Evolutionary conservation across 2,329 filamentous ascomycete species (phyloP).

Genomic region (Allantophomopsis cytisporea): DNA sequence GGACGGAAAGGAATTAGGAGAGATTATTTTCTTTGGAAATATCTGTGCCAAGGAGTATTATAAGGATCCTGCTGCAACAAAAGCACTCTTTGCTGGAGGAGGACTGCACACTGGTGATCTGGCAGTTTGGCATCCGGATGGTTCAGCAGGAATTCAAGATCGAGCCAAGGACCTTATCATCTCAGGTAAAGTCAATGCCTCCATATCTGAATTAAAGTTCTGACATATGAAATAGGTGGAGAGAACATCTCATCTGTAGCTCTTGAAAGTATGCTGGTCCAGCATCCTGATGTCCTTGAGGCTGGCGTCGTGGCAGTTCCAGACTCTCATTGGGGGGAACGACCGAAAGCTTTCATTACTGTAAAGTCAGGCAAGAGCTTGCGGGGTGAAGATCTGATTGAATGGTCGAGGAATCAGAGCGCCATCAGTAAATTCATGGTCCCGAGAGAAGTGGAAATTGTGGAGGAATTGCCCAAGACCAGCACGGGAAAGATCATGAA

Average conservation of each 20-base stretch:
- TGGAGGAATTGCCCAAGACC: slow-evolving; percentile 88
- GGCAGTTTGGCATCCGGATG: slow-evolving; percentile 86
- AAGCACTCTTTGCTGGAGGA: slow-evolving; percentile 76
- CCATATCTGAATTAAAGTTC: neutral
- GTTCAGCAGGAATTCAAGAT: slow-evolving; percentile 83
- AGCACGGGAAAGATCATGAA: slow-evolving; percentile 96
- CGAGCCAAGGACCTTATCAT: slow-evolving; percentile 98
- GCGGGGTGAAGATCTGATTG: slow-evolving; percentile 56
- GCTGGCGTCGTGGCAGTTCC: slow-evolving; percentile 79
- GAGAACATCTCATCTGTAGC: slow-evolving; percentile 96
- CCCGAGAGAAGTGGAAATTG: slow-evolving; percentile 57
- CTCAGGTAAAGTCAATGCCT: slow-evolving; percentile 41
- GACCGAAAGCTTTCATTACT: slow-evolving; percentile 90
- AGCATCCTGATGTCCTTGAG: slow-evolving; percentile 82
- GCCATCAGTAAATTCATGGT: slow-evolving; percentile 88
- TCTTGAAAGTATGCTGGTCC: slow-evolving; percentile 76
- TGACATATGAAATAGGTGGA: slow-evolving; percentile 43
- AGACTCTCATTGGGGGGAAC: slow-evolving; percentile 87
- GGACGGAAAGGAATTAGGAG: slow-evolving; percentile 65
- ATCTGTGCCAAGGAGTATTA: slow-evolving; percentile 88
- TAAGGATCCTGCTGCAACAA: slow-evolving; percentile 76
- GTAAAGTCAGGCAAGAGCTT: slow-evolving; percentile 52
- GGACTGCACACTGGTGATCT: slow-evolving; percentile 83
- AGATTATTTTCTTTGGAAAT: slow-evolving; percentile 81
- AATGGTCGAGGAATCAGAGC: slow-evolving; percentile 73